These are phyloP conservation scores for Albifimbria verrucaria DNA, from an alignment of 2,329 filamentous ascomycete genomes.

Conservation along the genomic window DNA sequence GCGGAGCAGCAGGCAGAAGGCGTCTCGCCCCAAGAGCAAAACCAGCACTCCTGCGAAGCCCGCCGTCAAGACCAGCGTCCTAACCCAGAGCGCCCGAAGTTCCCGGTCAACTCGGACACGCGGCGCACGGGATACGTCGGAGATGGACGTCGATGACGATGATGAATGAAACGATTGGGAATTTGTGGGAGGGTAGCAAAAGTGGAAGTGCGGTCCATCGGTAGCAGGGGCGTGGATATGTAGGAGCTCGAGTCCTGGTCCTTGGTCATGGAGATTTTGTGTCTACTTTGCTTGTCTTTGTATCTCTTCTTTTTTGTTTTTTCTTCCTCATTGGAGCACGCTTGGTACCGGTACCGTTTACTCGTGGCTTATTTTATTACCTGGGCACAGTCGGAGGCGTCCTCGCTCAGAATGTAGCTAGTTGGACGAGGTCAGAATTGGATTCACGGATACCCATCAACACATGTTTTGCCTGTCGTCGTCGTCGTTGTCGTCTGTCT, in stretches of 20 bases:
- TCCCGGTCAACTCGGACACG: conserved; percentile 22
- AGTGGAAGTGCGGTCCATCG: too few relatives aligned
- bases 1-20: conserved; percentile 7
- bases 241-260: too few relatives aligned
- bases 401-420: neutral
- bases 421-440: neutral
- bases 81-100: conserved; percentile 15
- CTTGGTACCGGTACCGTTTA: neutral
- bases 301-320: too few relatives aligned
- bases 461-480: too few relatives aligned
- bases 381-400: neutral
- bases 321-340: neutral
- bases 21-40: conserved; percentile 17
- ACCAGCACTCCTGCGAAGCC: conserved; percentile 16
- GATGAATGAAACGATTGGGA: conserved; percentile 14
- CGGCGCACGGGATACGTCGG: conserved; percentile 23
- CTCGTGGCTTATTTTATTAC: neutral
- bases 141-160: conserved; percentile 34
- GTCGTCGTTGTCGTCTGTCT: neutral
- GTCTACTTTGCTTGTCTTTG: too few relatives aligned
- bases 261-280: too few relatives aligned
- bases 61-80: conserved; percentile 19
- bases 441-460: neutral
- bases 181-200: too few relatives aligned
- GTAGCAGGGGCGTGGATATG: too few relatives aligned